Conservation (phyloP, 1,284 basidiomycete species). For the Microstroma glucosiphilum region DNA sequence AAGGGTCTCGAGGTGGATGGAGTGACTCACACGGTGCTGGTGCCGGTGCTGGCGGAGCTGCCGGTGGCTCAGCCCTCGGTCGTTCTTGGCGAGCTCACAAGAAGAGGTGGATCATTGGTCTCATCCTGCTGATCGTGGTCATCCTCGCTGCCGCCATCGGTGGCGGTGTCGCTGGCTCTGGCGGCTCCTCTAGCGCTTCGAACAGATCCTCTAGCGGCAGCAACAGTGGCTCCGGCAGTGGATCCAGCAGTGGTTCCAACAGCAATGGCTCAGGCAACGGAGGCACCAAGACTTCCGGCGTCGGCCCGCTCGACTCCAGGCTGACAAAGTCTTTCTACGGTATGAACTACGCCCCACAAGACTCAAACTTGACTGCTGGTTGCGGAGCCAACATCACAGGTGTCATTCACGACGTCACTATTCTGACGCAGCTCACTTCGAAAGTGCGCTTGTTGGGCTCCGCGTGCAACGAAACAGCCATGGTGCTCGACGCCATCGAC, state of each 20-base stretch:
- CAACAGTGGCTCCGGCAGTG: slow-evolving; percentile 15
- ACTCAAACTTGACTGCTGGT: slow-evolving; percentile 17
- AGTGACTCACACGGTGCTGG: neutral
- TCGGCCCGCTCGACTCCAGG: slow-evolving; percentile 56
- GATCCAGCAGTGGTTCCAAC: slow-evolving; percentile 42
- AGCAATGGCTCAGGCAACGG: slow-evolving; percentile 58
- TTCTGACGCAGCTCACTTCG: slow-evolving; percentile 51
- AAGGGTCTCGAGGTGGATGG: neutral
- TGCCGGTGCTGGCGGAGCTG: slow-evolving; percentile 14
- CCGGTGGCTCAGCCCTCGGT: neutral
- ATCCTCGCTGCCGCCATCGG: slow-evolving; percentile 23
- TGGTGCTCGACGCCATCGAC: slow-evolving; percentile 69
- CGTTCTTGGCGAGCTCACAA: slow-evolving; percentile 10
- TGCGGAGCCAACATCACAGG: slow-evolving; percentile 53
- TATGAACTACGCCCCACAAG: slow-evolving; percentile 33
- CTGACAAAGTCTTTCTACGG: slow-evolving; percentile 62
- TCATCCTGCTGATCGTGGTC: slow-evolving; percentile 15
- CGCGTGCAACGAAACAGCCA: slow-evolving; percentile 58
- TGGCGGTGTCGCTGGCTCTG: slow-evolving; percentile 17
- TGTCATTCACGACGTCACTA: slow-evolving; percentile 55
- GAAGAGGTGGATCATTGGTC: slow-evolving; percentile 19
- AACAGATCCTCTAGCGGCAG: neutral
- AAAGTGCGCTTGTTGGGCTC: slow-evolving; percentile 46
- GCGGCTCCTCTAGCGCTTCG: no score
- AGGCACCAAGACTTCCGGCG: slow-evolving; percentile 54